A percentile compares a stretch with the other conserved stretches of the same genome.
These are phyloP conservation scores for Oryza longistaminata DNA, from an alignment of 176 grass and related monocot genomes.

Conservation along the genomic window DNA sequence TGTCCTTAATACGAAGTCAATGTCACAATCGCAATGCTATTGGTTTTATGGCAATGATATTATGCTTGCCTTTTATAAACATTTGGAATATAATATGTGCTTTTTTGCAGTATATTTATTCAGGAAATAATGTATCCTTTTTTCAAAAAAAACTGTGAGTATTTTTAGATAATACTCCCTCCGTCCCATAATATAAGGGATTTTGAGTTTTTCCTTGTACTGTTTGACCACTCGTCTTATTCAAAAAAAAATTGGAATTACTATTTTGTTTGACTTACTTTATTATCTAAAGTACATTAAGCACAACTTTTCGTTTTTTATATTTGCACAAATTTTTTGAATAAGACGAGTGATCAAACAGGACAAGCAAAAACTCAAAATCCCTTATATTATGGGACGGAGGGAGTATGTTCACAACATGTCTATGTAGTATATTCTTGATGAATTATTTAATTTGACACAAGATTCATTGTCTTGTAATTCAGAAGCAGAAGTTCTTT, in stretches of 20 bases:
- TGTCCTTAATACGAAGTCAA: neutral
- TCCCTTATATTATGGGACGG: too few relatives aligned
- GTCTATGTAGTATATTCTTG: neutral
- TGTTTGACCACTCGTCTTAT: too few relatives aligned
- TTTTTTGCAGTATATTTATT: neutral
- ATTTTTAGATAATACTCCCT: neutral
- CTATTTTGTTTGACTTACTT: too few relatives aligned
- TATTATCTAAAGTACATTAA: too few relatives aligned
- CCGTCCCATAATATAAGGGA: too few relatives aligned
- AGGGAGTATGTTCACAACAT: neutral
- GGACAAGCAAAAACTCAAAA: too few relatives aligned
- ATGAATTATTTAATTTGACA: constrained; percentile 14
- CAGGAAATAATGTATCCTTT: neutral
- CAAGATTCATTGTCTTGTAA: neutral
- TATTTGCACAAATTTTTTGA: too few relatives aligned
- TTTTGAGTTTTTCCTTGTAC: too few relatives aligned
- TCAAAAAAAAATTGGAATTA: too few relatives aligned
- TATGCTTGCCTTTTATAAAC: neutral
- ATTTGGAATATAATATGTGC: neutral
- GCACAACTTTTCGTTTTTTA: too few relatives aligned
- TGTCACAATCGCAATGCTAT: neutral
- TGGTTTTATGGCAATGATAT: neutral
- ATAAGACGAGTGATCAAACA: too few relatives aligned
- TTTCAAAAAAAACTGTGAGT: neutral
- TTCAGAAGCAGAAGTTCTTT: constrained; percentile 93